phyloP scores from a whole-genome alignment of 495 filamentous ascomycete species.

The Penicillium turbatum region DNA sequence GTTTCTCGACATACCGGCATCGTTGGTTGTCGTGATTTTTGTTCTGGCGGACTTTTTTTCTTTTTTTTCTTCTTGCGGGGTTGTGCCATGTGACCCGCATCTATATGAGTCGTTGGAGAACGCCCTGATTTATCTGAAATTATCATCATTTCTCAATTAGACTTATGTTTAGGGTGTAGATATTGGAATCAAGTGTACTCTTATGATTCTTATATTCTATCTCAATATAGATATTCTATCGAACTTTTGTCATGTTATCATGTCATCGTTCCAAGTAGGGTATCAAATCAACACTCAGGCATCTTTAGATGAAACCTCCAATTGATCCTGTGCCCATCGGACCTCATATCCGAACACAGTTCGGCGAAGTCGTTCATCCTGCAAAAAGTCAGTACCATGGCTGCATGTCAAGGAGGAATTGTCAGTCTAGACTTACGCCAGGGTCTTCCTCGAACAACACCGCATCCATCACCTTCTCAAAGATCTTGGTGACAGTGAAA shows the following conservation, averaged over 20 bases:
- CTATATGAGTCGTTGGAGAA: neutral
- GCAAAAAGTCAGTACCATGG: slow-evolving; percentile 10
- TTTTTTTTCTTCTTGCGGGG: slow-evolving; percentile 8
- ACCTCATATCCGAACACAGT: slow-evolving; percentile 81
- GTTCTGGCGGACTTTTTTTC: slow-evolving; percentile 21
- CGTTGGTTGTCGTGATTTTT: slow-evolving; percentile 14
- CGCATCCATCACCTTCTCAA: slow-evolving; percentile 74
- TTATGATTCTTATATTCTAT: neutral
- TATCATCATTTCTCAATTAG: too few relatives aligned
- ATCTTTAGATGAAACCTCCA: slow-evolving; percentile 11
- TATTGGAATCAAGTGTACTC: neutral
- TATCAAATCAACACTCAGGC: slow-evolving; percentile 22
- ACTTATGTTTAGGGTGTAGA: neutral
- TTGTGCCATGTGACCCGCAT: slow-evolving; percentile 31
- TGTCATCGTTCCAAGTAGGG: slow-evolving; percentile 16
- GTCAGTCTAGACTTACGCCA: slow-evolving; percentile 49
- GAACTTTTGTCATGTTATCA: slow-evolving; percentile 12
- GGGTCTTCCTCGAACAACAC: slow-evolving; percentile 86
- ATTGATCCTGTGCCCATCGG: slow-evolving; percentile 33
- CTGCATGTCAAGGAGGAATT: too few relatives aligned
- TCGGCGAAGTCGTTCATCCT: slow-evolving; percentile 66
- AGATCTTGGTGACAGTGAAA: slow-evolving; percentile 68
- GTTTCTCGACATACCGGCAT: slow-evolving; percentile 30
- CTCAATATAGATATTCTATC: slow-evolving; percentile 6
- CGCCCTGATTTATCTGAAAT: too few relatives aligned